A percentile compares a stretch with the other conserved stretches of the same genome.
Evolutionary conservation across 441 rosid genomes (phyloP).

Genomic region (Gossypium aridum): DNA sequence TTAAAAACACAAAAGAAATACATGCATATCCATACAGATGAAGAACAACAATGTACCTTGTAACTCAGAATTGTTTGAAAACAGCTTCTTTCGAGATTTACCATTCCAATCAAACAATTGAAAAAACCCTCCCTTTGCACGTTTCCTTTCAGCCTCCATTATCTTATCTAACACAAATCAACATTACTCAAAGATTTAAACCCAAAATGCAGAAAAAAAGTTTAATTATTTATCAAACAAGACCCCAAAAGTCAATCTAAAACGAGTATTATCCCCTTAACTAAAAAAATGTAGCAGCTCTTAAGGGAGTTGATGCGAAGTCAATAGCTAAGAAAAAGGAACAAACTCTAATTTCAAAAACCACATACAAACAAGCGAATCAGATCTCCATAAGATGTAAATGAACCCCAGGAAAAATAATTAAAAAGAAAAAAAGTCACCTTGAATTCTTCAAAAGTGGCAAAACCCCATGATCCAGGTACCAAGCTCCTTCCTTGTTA

Average conservation of each 20-base stretch:
- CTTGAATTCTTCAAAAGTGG: slow-evolving; percentile 20
- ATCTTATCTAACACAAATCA: slow-evolving; percentile 27
- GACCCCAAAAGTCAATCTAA: slow-evolving; percentile 1
- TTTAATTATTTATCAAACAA: slow-evolving; percentile 11
- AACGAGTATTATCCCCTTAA: neutral
- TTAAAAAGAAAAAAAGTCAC: slow-evolving; percentile 14
- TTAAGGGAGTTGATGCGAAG: too few relatives aligned
- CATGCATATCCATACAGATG: neutral
- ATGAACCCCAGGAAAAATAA: neutral
- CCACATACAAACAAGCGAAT: too few relatives aligned
- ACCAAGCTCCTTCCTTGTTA: slow-evolving; percentile 14
- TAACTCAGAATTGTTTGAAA: slow-evolving; percentile 33
- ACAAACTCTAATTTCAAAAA: slow-evolving; percentile 3
- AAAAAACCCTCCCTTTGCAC: slow-evolving; percentile 58
- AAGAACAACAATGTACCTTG: slow-evolving; percentile 29
- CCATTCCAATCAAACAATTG: slow-evolving; percentile 81
- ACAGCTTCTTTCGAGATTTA: slow-evolving; percentile 75
- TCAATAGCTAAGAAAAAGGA: slow-evolving; percentile 5
- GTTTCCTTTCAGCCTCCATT: slow-evolving; percentile 71
- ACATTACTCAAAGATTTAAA: neutral
- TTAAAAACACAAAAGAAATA: slow-evolving; percentile 7
- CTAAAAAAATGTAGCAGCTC: neutral
- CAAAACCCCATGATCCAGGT: slow-evolving; percentile 15
- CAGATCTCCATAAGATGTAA: neutral
- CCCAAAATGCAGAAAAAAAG: slow-evolving; percentile 1